Evolutionary conservation across 2,329 filamentous ascomycete species (phyloP).

Genomic region (Fusarium liriodendri): DNA sequence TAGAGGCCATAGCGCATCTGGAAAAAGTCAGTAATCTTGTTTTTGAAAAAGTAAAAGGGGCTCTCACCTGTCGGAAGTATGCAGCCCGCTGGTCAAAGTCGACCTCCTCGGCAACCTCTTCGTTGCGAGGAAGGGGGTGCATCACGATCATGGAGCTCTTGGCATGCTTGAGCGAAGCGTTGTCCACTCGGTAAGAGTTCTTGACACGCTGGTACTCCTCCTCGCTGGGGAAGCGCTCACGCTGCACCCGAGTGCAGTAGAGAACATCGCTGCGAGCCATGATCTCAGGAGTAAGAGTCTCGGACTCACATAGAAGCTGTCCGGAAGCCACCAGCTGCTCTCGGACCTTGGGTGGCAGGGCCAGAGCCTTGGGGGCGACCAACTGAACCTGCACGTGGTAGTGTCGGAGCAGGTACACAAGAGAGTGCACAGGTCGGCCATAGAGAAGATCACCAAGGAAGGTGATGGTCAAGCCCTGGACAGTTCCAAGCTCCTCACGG

Average conservation of each 20-base stretch:
- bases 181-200: constrained; percentile 90
- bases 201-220: constrained; percentile 88
- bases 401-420: constrained; percentile 92
- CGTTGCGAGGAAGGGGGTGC: constrained; percentile 94
- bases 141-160: constrained; percentile 95
- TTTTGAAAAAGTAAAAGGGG: not conserved
- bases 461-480: constrained; percentile 94
- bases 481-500: constrained; percentile 94
- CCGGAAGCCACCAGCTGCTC: constrained; percentile 78
- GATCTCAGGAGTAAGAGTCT: constrained; percentile 86
- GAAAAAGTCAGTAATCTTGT: constrained; percentile 31
- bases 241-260: constrained; percentile 97
- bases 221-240: constrained; percentile 89
- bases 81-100: constrained; percentile 97
- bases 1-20: constrained; percentile 99
- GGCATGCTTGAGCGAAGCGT: constrained; percentile 87
- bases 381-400: constrained; percentile 96
- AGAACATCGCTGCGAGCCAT: constrained; percentile 88
- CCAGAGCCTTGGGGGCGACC: constrained; percentile 82
- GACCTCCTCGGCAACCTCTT: constrained; percentile 94
- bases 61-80: constrained; percentile 97
- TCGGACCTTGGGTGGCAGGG: constrained; percentile 80
- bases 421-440: constrained; percentile 93
- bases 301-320: constrained; percentile 80
- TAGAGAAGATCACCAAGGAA: constrained; percentile 95